Conservation (phyloP, 768 basidiomycete species). For the Rhodosporidiobolus sp. region DNA sequence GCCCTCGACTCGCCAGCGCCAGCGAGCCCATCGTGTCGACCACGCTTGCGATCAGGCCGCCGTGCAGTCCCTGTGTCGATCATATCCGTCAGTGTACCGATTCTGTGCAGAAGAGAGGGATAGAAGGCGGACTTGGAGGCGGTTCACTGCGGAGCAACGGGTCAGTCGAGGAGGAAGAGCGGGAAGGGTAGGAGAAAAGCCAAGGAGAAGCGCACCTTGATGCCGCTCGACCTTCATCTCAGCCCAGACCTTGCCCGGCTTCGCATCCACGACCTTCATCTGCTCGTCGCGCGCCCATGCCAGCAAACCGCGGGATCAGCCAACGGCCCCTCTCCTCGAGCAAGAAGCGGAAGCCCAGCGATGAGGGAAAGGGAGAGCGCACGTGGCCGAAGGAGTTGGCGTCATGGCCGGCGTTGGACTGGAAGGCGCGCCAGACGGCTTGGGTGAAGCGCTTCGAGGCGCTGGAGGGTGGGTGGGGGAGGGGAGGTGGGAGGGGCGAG, state of each 20-base stretch:
- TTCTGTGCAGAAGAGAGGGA: too few species aligned
- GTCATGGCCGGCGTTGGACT: conserved; percentile 29
- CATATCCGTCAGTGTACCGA: not conserved
- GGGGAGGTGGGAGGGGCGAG: not conserved
- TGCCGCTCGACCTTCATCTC: conserved; percentile 30
- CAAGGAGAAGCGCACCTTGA: conserved; percentile 2
- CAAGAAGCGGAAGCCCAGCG: too few species aligned
- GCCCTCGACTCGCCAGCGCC: conserved; percentile 36
- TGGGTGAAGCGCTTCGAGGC: conserved; percentile 23
- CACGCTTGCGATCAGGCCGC: conserved; percentile 38
- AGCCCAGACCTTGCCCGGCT: not conserved
- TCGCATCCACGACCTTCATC: conserved; percentile 7
- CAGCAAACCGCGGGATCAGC: not conserved
- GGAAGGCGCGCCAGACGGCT: conserved; percentile 29
- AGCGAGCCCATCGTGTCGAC: conserved; percentile 42
- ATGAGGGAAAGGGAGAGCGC: too few species aligned
- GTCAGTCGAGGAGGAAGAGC: too few species aligned
- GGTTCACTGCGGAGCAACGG: conserved; percentile 18
- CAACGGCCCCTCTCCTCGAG: not conserved
- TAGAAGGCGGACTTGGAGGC: not conserved
- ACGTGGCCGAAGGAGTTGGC: conserved; percentile 31
- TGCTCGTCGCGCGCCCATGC: not conserved
- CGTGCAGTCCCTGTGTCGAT: conserved; percentile 31
- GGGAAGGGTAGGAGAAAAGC: not conserved
- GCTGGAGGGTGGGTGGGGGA: not conserved